Evolutionary conservation across 495 filamentous ascomycete species (phyloP).

Genomic region (Aspergillus bertholletiae): DNA sequence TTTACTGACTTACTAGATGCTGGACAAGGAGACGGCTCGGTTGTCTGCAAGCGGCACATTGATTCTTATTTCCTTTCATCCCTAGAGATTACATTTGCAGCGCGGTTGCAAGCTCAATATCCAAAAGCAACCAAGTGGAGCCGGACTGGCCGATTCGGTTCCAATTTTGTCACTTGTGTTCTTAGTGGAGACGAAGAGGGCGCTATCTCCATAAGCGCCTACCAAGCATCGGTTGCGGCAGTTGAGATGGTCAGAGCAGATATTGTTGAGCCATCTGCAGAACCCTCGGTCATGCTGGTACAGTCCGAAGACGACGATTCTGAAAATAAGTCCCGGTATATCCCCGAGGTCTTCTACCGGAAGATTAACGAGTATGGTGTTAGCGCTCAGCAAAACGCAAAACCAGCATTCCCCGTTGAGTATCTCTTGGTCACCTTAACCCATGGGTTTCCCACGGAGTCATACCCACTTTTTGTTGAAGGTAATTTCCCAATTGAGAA

Average conservation of each 20-base stretch:
- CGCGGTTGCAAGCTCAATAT: conserved; percentile 79
- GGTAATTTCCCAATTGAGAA: conserved; percentile 85
- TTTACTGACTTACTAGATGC: conserved; percentile 91
- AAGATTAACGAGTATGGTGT: conserved; percentile 94
- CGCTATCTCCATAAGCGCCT: conserved; percentile 82
- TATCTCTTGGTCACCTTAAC: conserved; percentile 95
- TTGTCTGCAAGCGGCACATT: conserved; percentile 92
- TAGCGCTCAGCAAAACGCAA: conserved; percentile 95
- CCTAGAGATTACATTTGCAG: conserved; percentile 84
- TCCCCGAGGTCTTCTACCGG: conserved; percentile 96
- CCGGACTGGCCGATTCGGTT: conserved; percentile 89
- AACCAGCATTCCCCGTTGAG: conserved; percentile 92
- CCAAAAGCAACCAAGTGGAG: conserved; percentile 97
- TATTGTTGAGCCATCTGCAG: conserved; percentile 91
- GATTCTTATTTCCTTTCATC: conserved; percentile 95
- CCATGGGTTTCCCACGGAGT: conserved; percentile 85
- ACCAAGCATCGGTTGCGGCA: conserved; percentile 90
- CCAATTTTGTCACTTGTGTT: conserved; percentile 95
- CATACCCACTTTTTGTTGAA: conserved; percentile 68
- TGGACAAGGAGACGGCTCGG: conserved; percentile 72
- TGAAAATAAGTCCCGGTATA: conserved; percentile 75
- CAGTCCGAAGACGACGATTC: conserved; percentile 78
- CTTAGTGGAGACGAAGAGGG: conserved; percentile 88
- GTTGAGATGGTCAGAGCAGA: conserved; percentile 97
- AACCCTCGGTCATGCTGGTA: conserved; percentile 91